phyloP scores from a whole-genome alignment of 768 basidiomycete species.

The Hemileccinum rubropunctum region DNA sequence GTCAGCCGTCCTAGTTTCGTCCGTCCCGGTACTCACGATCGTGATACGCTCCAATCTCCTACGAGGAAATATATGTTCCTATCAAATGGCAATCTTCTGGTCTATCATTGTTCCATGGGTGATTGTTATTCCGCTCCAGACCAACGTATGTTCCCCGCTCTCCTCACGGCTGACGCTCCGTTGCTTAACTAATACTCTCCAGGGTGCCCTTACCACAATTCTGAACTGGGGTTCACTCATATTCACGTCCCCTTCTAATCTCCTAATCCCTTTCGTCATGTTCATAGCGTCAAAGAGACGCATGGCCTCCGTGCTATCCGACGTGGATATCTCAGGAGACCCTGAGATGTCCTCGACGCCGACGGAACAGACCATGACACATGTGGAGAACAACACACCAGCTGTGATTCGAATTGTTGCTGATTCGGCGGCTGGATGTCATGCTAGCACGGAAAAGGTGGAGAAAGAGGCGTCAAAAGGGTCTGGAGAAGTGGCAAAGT shows the following conservation, averaged over 20 bases:
- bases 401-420: no score
- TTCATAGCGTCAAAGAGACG: slow-evolving; percentile 19
- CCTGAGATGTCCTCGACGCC: not conserved
- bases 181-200: not conserved
- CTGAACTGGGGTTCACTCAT: slow-evolving; percentile 26
- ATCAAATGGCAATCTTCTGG: slow-evolving; percentile 22
- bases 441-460: no score
- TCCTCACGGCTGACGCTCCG: not conserved
- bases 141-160: slow-evolving; percentile 15
- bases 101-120: slow-evolving; percentile 25
- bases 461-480: no score
- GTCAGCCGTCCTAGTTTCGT: slow-evolving; percentile 24
- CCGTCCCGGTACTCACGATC: slow-evolving; percentile 23
- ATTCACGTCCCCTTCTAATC: slow-evolving; percentile 22
- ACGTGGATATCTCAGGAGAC: slow-evolving; percentile 5
- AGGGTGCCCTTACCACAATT: slow-evolving; percentile 17
- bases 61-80: slow-evolving; percentile 24
- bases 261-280: slow-evolving; percentile 21
- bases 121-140: slow-evolving; percentile 24
- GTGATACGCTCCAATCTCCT: slow-evolving; percentile 27
- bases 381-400: no score
- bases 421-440: no score
- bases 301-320: slow-evolving; percentile 19
- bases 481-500: no score
- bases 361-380: not conserved